A percentile compares a stretch with the other conserved stretches of the same genome.
These are phyloP conservation scores for Lasiosphaeria hispida DNA, from an alignment of 495 filamentous ascomycete genomes.

Conservation along the genomic window DNA sequence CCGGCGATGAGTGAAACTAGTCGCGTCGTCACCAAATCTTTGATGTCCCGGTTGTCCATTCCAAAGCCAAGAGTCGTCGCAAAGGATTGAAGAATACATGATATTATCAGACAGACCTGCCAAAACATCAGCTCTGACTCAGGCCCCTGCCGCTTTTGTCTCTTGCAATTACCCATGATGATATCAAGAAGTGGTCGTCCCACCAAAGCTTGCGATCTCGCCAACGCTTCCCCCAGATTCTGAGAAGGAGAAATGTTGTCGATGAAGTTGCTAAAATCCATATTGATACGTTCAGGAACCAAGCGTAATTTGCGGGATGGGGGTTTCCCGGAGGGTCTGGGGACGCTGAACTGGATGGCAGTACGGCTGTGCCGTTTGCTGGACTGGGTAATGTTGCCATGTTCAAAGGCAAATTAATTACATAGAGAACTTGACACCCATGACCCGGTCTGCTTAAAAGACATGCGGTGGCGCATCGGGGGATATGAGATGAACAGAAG, in stretches of 20 bases:
- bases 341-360: too few species aligned
- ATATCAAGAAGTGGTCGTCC: constrained; percentile 29
- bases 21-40: constrained; percentile 1
- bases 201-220: constrained; percentile 19
- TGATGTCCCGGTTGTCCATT: constrained; percentile 20
- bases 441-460: too few species aligned
- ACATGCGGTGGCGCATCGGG: too few species aligned
- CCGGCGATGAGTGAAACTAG: constrained; percentile 20
- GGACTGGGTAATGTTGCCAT: too few species aligned
- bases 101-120: constrained; percentile 17
- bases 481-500: too few species aligned
- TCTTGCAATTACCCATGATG: constrained; percentile 26
- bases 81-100: constrained; percentile 20
- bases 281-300: constrained; percentile 14
- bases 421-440: too few species aligned
- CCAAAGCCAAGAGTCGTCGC: constrained; percentile 21
- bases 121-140: too few species aligned
- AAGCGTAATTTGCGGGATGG: not conserved
- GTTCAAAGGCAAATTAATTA: too few species aligned
- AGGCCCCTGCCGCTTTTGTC: too few species aligned
- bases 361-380: too few species aligned
- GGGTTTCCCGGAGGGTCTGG: not conserved
- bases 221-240: constrained; percentile 22
- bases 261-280: constrained; percentile 22
- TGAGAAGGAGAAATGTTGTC: constrained; percentile 24